phyloP scores from a whole-genome alignment of 257 asterid species.

The Solanum pimpinellifolium region DNA sequence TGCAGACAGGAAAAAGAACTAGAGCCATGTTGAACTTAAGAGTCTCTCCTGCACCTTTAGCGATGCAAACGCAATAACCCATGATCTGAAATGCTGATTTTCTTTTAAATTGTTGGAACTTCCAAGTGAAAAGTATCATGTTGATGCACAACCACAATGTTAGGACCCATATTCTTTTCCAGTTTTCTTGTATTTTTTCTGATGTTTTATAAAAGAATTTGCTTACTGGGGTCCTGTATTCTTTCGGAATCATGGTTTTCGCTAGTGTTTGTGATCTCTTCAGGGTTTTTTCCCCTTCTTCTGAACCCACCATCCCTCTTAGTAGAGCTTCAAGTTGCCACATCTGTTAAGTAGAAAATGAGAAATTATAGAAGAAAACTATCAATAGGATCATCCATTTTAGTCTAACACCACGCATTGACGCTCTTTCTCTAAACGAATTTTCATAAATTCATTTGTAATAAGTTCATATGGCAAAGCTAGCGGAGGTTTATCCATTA shows the following conservation, averaged over 20 bases:
- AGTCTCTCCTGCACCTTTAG: conserved; percentile 77
- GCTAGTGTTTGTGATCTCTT: conserved; percentile 49
- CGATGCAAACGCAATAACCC: conserved; percentile 74
- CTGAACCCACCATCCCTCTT: conserved; percentile 55
- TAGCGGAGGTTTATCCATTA: neutral
- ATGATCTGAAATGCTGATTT: conserved; percentile 41
- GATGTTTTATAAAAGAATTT: conserved; percentile 37
- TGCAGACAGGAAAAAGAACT: conserved; percentile 69
- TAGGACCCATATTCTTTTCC: conserved; percentile 59
- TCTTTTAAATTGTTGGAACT: conserved; percentile 34
- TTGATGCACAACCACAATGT: conserved; percentile 42
- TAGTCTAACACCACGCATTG: neutral
- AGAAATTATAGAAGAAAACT: neutral
- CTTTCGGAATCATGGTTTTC: conserved; percentile 73
- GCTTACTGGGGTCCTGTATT: conserved; percentile 55
- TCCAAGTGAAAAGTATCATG: conserved; percentile 41
- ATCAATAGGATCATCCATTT: neutral
- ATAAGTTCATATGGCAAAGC: neutral
- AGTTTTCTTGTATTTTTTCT: conserved; percentile 50
- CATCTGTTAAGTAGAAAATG: conserved; percentile 30
- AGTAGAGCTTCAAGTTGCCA: conserved; percentile 83
- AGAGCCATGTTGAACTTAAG: conserved; percentile 83
- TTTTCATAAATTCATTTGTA: neutral
- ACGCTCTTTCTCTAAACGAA: neutral
- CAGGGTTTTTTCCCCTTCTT: conserved; percentile 8